Evolutionary conservation across 768 basidiomycete species (phyloP), one percentile per base, ranked within the genome.

Genomic region (Suillus variegatus): DNA sequence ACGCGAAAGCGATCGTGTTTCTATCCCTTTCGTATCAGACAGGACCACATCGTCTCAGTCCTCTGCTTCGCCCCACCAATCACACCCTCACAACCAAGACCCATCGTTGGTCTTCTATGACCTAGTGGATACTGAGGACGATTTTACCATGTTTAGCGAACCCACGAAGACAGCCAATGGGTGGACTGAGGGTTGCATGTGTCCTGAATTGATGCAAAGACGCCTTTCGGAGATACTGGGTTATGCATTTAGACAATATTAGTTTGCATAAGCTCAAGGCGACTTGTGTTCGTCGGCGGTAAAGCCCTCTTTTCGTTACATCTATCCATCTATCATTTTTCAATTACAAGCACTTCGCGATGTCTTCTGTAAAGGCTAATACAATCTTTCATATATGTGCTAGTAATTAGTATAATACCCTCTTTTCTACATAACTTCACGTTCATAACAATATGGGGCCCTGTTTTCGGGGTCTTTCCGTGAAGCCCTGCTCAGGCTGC

Each of bases 201-300:
- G 58, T 28, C 58, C 58, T 6, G 58, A 60, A 43, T 32, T 60
- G 10, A 43, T 60, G 58, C 58, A 60, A 60, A 43, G 58, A 13
- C 58, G 58, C 41, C 40, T 41, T 43, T 60, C 41, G 22, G 58
- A 60, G 25, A 43, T 60, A 18, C 1, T 43, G 58, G 41, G 58
- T 43, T 60, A 60, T 41, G 41, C 58, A 32, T 60, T 28, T 12
- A 10, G 18, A 18, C 25, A 28, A 5, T 58, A 40, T 41, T 60
- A 60, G 28, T 20, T 36, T 60, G 18, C 8, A 41, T 28, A 18
- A 28, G 12, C 12, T 58, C 22, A 16, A 16, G 25, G 38, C 18
- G 14, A 6, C 36, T 38, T 57, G n/a, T 43, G 10, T 40, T 43
- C 6, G 28, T 43, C 40, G 1, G 3, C 5, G 2, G 9, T 40